phyloP scores from a whole-genome alignment of 2,329 filamentous ascomycete genomes.

The Fusarium azukiicola region DNA sequence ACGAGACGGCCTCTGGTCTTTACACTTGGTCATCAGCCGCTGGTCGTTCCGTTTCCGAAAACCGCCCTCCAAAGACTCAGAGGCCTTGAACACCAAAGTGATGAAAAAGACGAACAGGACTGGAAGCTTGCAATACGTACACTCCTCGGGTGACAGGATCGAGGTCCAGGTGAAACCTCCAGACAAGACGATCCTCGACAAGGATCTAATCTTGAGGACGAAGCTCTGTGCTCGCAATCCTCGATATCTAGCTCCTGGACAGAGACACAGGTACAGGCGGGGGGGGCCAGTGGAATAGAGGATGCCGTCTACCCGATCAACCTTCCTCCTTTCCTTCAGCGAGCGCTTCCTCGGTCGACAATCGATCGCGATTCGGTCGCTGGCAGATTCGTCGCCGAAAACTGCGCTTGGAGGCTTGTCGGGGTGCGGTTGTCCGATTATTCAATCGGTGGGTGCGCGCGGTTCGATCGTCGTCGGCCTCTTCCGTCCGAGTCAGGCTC shows the following conservation, averaged over 20 bases:
- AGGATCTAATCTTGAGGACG: slow-evolving; percentile 72
- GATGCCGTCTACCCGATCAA: slow-evolving; percentile 47
- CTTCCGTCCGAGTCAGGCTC: slow-evolving; percentile 33
- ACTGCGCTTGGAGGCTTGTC: slow-evolving; percentile 2
- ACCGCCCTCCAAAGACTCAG: slow-evolving; percentile 27
- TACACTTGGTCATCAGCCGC: slow-evolving; percentile 53
- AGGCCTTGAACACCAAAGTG: slow-evolving; percentile 41
- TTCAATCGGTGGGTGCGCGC: slow-evolving; percentile 6
- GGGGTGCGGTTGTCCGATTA: slow-evolving; percentile 7
- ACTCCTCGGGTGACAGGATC: slow-evolving; percentile 63
- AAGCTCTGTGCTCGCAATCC: slow-evolving; percentile 81
- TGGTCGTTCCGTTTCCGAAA: slow-evolving; percentile 47
- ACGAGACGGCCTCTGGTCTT: slow-evolving; percentile 51
- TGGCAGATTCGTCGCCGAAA: slow-evolving; percentile 14
- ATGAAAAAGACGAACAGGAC: slow-evolving; percentile 57
- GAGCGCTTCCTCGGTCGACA: slow-evolving; percentile 36
- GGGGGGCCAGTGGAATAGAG: slow-evolving; percentile 42
- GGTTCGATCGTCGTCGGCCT: slow-evolving; percentile 18
- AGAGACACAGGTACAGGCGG: slow-evolving; percentile 50
- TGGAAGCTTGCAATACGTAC: slow-evolving; percentile 77
- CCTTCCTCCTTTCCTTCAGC: slow-evolving; percentile 46
- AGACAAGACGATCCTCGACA: slow-evolving; percentile 47
- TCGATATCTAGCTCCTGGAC: slow-evolving; percentile 47
- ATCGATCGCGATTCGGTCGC: slow-evolving; percentile 36
- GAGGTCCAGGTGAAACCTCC: slow-evolving; percentile 44